Conservation (phyloP, 2,329 filamentous ascomycete genomes). For the Ceratocystis cacaofunesta region DNA sequence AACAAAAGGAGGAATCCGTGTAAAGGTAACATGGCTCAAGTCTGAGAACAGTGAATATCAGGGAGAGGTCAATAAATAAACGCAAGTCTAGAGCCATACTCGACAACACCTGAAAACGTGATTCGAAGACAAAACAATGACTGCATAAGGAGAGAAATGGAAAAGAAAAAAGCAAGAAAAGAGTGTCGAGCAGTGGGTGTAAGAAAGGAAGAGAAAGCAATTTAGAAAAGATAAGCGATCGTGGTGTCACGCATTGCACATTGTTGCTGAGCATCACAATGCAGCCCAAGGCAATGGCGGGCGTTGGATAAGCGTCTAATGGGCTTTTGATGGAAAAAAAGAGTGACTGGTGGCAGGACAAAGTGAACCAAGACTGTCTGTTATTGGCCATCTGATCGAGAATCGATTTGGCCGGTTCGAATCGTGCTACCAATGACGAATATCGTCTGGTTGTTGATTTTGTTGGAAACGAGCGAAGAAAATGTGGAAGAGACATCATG, state of each 20-base stretch:
- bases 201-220: slow-evolving; percentile 3
- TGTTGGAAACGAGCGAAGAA: background rate
- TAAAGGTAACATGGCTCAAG: background rate
- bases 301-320: background rate
- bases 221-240: background rate
- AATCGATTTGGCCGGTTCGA: background rate
- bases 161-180: background rate
- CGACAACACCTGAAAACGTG: slow-evolving; percentile 3
- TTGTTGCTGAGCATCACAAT: slow-evolving; percentile 10
- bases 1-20: background rate
- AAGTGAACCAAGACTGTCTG: background rate
- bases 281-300: background rate
- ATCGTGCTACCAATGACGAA: background rate
- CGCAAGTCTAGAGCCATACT: background rate
- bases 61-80: background rate
- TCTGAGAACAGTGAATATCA: background rate
- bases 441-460: background rate
- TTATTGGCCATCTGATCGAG: too few species aligned
- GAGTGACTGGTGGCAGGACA: background rate
- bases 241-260: background rate
- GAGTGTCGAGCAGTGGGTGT: background rate
- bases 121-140: background rate
- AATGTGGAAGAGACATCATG: background rate
- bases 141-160: background rate
- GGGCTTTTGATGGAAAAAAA: background rate